These are phyloP conservation scores for Trypanosomatidae sp. DNA, from an alignment of 208 protist genomes.

Conservation along the genomic window DNA sequence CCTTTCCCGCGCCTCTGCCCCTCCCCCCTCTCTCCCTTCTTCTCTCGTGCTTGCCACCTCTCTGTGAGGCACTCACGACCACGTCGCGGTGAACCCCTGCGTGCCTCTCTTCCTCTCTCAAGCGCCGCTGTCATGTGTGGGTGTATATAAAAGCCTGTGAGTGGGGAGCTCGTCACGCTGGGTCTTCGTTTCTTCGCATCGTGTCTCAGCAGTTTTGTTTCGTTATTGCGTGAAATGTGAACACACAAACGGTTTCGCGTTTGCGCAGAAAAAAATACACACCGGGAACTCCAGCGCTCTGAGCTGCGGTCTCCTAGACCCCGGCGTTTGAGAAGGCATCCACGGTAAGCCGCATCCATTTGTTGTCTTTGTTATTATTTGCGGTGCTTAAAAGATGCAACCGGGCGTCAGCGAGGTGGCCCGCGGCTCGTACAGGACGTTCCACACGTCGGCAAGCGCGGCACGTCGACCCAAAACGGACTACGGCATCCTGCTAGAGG, in stretches of 20 bases:
- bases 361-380: too few species aligned
- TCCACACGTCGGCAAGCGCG: neutral
- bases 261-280: neutral
- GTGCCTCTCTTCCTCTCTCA: too few species aligned
- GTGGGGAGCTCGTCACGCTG: too few species aligned
- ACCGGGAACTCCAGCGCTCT: neutral
- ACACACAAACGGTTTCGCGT: too few species aligned
- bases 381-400: neutral
- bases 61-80: neutral
- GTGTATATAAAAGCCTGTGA: neutral
- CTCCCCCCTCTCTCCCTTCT: neutral
- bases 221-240: too few species aligned
- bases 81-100: neutral
- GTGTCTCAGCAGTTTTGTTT: neutral
- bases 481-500: constrained; percentile 13
- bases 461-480: constrained; percentile 9
- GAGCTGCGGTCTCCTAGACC: neutral
- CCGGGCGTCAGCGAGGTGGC: neutral
- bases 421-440: constrained; percentile 1
- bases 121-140: neutral
- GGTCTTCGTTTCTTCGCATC: neutral
- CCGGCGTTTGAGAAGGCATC: neutral
- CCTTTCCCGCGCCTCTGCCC: neutral
- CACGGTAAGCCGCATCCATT: neutral
- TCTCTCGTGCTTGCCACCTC: neutral